These are phyloP conservation scores for Suhomyces canberraensis DNA, from an alignment of 805 yeast species.

Conservation along the genomic window DNA sequence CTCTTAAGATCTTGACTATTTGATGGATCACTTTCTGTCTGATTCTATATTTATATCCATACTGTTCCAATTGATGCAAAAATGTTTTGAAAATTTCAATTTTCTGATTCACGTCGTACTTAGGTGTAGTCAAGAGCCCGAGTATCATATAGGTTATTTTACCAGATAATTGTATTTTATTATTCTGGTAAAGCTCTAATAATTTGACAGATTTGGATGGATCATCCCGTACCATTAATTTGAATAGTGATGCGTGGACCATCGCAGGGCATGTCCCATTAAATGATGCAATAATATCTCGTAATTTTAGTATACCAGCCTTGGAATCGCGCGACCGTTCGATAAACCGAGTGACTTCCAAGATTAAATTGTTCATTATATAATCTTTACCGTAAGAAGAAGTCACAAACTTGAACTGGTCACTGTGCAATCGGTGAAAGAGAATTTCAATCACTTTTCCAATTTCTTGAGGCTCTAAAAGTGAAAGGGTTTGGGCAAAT, in stretches of 20 bases:
- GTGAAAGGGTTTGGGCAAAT: slow-evolving; percentile 28
- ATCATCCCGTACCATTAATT: slow-evolving; percentile 23
- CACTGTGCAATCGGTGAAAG: slow-evolving; percentile 5
- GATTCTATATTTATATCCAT: slow-evolving; percentile 18
- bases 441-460: slow-evolving; percentile 16
- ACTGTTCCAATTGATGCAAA: slow-evolving; percentile 11
- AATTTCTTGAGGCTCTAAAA: slow-evolving; percentile 15
- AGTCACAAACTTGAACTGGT: slow-evolving; percentile 9
- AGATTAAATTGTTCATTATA: slow-evolving; percentile 16
- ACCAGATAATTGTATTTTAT: slow-evolving; percentile 19
- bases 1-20: slow-evolving; percentile 9
- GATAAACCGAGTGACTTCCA: slow-evolving; percentile 19
- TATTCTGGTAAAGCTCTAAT: slow-evolving; percentile 18
- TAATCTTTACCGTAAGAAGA: slow-evolving; percentile 15
- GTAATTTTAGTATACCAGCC: slow-evolving; percentile 16
- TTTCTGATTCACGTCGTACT: slow-evolving; percentile 14
- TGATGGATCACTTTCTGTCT: slow-evolving; percentile 14
- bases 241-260: slow-evolving; percentile 18
- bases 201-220: slow-evolving; percentile 25
- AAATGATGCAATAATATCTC: slow-evolving; percentile 11
- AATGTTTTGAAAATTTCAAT: slow-evolving; percentile 18
- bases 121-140: slow-evolving; percentile 25
- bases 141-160: slow-evolving; percentile 16
- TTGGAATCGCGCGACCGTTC: slow-evolving; percentile 9
- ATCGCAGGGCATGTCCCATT: background rate